Evolutionary conservation across 139 green algal genomes (phyloP).

Genomic region (Spirogloea muscicola): DNA sequence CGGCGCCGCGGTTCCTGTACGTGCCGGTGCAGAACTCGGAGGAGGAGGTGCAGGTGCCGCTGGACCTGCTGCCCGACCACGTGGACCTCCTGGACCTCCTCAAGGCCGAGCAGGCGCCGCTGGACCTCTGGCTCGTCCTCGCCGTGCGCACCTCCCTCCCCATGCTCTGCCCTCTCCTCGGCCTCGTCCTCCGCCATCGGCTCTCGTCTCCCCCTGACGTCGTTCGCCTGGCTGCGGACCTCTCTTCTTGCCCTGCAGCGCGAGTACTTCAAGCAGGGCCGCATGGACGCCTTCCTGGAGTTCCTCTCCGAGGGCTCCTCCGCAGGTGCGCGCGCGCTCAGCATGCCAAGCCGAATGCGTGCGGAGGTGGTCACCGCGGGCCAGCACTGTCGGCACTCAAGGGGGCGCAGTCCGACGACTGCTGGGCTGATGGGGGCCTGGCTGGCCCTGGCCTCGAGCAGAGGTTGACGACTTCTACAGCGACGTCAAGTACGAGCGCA

Average conservation of each 20-base stretch:
- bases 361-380: too few relatives aligned
- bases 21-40: constrained; percentile 55
- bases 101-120: constrained; percentile 61
- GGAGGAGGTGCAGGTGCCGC: constrained; percentile 57
- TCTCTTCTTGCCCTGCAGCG: too few relatives aligned
- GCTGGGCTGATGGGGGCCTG: too few relatives aligned
- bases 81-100: constrained; percentile 68
- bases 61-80: constrained; percentile 57
- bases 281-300: constrained; percentile 29
- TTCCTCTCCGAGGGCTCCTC: constrained; percentile 29
- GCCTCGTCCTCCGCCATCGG: too few relatives aligned
- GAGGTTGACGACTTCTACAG: constrained; percentile 40
- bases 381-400: too few relatives aligned
- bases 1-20: constrained; percentile 36
- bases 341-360: too few relatives aligned
- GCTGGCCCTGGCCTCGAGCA: too few relatives aligned
- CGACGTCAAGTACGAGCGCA: constrained; percentile 55
- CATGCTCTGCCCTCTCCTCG: too few relatives aligned
- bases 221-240: too few relatives aligned
- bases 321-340: constrained; percentile 17
- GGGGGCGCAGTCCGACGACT: too few relatives aligned
- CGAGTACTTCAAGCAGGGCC: constrained; percentile 47
- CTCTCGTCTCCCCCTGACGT: too few relatives aligned
- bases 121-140: constrained; percentile 67
- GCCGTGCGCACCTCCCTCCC: too few relatives aligned